Evolutionary conservation across 2,329 filamentous ascomycete species (phyloP), one percentile per base, ranked within the genome.

Genomic region (Cladophialophora exuberans): DNA sequence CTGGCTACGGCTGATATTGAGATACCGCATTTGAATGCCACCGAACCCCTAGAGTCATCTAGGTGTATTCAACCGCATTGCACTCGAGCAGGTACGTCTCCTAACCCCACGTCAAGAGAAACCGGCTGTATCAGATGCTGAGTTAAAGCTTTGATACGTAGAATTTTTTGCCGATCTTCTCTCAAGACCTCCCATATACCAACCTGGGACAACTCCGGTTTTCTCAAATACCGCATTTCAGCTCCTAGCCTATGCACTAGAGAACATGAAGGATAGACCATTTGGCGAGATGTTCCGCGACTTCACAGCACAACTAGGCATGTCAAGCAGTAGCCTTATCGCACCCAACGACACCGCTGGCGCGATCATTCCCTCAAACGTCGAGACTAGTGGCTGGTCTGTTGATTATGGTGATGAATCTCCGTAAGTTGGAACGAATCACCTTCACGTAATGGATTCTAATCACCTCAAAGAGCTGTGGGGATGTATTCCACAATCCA

Each of bases 401-500:
- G 22, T n/a, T 9, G 50, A 41, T n/a, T 41, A 13, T 50, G 47
- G 47, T 13, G 47, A 50, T 28, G 41, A 45, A 47, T 7, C 42
- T 18, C 18, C 39, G 50, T 39, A 25, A 44, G 31, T 54, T 3
- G 7, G 13, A 31, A 6, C 13, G 28, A 31, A 31, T 31, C 28
- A 31, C 7, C 28, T 31, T 31, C 13, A 7, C 7, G 28, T 7
- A 31, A 6, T 31, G 28, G 13, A 6, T 31, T 31, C 28, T 31
- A 7, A 31, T 13, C 7, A 31, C 28, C 28, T 31, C 28, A 28
- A 13, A 46, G 39, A 22, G 11, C 41, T 11, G n/a, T 36, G 10
- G 75, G 74, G 55, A 72, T 77, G 61, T 79, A 73, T 66, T 74
- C 76, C n/a, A 76, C 73, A 0, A 62, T 69, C 1, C 65, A 65